phyloP scores from a whole-genome alignment of 495 filamentous ascomycete species.

The Penicillium pancosmium region DNA sequence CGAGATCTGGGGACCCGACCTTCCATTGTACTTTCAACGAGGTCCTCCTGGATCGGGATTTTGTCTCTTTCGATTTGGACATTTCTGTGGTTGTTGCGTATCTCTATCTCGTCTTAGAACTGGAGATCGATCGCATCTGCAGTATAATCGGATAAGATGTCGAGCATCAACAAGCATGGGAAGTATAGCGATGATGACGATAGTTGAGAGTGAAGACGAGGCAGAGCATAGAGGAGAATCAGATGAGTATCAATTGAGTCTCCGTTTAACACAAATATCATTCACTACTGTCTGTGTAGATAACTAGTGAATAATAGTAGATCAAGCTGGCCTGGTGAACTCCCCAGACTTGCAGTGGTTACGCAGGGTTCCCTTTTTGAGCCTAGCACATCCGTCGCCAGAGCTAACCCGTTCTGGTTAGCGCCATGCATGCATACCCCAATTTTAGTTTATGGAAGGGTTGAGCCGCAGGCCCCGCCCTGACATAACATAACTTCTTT shows the following conservation, averaged over 20 bases:
- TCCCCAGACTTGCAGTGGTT: conserved; percentile 27
- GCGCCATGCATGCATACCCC: conserved; percentile 19
- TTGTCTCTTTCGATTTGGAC: not conserved
- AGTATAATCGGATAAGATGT: not conserved
- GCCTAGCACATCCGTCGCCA: conserved; percentile 22
- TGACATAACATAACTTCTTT: conserved; percentile 37
- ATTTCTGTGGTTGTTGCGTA: too few relatives aligned
- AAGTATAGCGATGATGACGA: too few relatives aligned
- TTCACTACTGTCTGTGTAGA: not conserved
- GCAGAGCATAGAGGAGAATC: too few relatives aligned
- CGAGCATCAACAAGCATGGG: not conserved
- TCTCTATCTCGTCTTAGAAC: too few relatives aligned
- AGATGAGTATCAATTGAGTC: too few relatives aligned
- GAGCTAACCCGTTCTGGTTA: conserved; percentile 19
- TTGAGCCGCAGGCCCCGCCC: conserved; percentile 47
- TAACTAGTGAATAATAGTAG: too few relatives aligned
- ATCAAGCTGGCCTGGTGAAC: not conserved
- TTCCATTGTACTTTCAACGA: not conserved
- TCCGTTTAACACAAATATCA: not conserved
- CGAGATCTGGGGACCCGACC: not conserved
- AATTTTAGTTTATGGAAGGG: conserved; percentile 39
- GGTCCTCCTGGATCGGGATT: not conserved
- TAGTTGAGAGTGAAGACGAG: too few relatives aligned
- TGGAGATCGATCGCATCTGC: too few relatives aligned
- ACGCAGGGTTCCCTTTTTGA: conserved; percentile 9